Evolutionary conservation across 2,329 filamentous ascomycete genomes (phyloP), one percentile per base, ranked within the genome.

Genomic region (Epichloe aotearoae): DNA sequence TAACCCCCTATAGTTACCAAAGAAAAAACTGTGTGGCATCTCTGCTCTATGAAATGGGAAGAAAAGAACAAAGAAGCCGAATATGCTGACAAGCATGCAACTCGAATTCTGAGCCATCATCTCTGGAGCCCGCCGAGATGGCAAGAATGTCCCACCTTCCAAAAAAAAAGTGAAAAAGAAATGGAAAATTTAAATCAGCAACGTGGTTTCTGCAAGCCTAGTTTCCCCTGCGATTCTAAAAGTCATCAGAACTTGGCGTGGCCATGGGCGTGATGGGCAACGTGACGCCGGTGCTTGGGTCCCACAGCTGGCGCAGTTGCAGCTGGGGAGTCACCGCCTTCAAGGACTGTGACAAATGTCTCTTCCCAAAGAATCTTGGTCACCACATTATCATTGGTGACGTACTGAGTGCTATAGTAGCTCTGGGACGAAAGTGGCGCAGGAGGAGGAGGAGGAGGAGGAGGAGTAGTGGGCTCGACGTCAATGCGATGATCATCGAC

Each of bases 281-380:
- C 59, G 8, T 61, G 63, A 34, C 64, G 62, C 48, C 61, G 60
- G 17, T 57, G 59, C 20, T 54, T 54, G 30, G 53, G 45, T 14
- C 49, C 53, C 33, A 39, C 54, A 38, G 49, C 48, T 10, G 59
- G 55, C 12, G 57, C 49, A 26, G 64, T 62, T 11, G 63, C 60
- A 2, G 67, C 67, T n/a, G 73, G 73, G 5, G 67, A 62, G 2
- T 69, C 66, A 14, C 67, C 59, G 26, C 69, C 61, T 50, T 72
- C 64, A 0, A 74, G 79, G 15, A 79, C 73, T 48, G 73, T 79
- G 30, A 80, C 71, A 4, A 73, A 59, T 44, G 76, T 70, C 64
- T 81, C 71, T 49, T 76, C 73, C 73, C 76, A 79, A 12, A 80
- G 62, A 20, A 83, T 71, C 65, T 82, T 74, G 54, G 70, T 71